Base-by-base conservation (phyloP, 371 early-diverging fungal species). In the Syncephalastrum sp. region DNA sequence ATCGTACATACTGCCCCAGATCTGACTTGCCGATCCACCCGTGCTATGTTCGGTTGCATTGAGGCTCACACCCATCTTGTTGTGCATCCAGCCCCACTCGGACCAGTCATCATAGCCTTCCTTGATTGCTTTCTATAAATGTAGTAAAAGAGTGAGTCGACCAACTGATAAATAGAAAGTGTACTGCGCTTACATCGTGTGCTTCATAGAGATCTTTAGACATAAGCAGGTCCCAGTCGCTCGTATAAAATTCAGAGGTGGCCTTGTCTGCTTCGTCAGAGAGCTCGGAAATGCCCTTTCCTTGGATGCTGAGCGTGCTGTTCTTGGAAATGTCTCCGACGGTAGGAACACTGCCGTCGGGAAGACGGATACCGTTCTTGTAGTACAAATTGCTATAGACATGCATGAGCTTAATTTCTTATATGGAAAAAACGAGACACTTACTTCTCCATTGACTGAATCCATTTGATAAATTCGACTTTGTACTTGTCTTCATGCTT, bases 71-170 rank as follows among this genome's bases (percentile, higher is more conserved):
- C 70, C 70, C 57, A 64, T 59, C 56, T 69, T 69, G 53, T 69
- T 61, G 43, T 69, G 66, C 17, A 69, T 43, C 63, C 66, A 69
- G 8, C 62, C 63, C 57, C 57, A 63, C 46, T 65, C 70, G 4
- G 70, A 69, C 70, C 70, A 69, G 38, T 65, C 66, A 49, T 69
- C 70, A 48, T 56, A 65, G 5, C 67, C 67, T 50, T 67, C 67
- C 29, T 61, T 47, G 19, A 70, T 12, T 4, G 70, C 70, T 43
- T 67, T 65, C 55, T 59, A 53, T 52, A 2, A 0, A 10, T 33
- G 7, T 8, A 10, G 21, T 53, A 24, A 49, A 23, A 42, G 41
- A 13, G 19, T 50, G 50, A 50, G n/a, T n/a, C 6, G 27, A 14
- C 7, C 47, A 47, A 3, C 47, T 17, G n/a, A 17, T 19, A 51